These are phyloP conservation scores for Hemileia vastatrix DNA, from an alignment of 1,284 basidiomycete genomes.

Conservation along the genomic window DNA sequence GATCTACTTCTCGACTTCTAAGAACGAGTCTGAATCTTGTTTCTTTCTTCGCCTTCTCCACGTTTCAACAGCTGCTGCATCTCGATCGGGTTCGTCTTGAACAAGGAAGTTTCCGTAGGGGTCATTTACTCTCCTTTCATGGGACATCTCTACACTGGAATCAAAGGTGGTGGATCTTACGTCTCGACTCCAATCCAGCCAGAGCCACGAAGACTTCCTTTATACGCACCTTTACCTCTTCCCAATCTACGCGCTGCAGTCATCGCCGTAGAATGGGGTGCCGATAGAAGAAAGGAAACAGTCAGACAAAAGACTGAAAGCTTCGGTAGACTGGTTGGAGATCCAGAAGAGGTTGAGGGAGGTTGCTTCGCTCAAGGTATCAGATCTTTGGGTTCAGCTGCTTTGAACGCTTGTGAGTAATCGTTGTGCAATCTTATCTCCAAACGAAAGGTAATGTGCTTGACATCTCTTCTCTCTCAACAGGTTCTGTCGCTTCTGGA, in stretches of 20 bases:
- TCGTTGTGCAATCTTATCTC: not conserved
- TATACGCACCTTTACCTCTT: conserved; percentile 30
- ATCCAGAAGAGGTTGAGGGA: conserved; percentile 27
- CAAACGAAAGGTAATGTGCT: not conserved
- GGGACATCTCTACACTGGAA: conserved; percentile 33
- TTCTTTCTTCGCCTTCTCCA: not conserved
- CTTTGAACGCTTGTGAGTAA: conserved; percentile 27
- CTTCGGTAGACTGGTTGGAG: conserved; percentile 33
- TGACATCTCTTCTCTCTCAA: conserved; percentile 19
- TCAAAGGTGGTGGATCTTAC: conserved; percentile 31
- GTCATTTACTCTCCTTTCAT: conserved; percentile 36
- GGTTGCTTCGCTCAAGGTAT: conserved; percentile 34
- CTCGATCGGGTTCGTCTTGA: conserved; percentile 34
- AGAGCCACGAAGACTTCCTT: conserved; percentile 30
- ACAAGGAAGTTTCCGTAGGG: conserved; percentile 29
- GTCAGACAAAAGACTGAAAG: conserved; percentile 31
- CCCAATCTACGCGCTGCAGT: conserved; percentile 33
- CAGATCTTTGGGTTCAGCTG: conserved; percentile 35
- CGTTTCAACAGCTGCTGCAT: conserved; percentile 28
- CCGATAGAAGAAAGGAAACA: conserved; percentile 27
- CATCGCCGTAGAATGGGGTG: conserved; percentile 40
- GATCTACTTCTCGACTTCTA: not conserved
- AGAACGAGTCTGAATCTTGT: not conserved
- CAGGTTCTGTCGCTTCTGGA: conserved; percentile 31
- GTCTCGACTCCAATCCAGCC: conserved; percentile 16